A percentile compares a stretch with the other conserved stretches of the same genome.
These are phyloP conservation scores for Aspergillus sp. DNA, from an alignment of 2,329 filamentous ascomycete species.

Conservation along the genomic window DNA sequence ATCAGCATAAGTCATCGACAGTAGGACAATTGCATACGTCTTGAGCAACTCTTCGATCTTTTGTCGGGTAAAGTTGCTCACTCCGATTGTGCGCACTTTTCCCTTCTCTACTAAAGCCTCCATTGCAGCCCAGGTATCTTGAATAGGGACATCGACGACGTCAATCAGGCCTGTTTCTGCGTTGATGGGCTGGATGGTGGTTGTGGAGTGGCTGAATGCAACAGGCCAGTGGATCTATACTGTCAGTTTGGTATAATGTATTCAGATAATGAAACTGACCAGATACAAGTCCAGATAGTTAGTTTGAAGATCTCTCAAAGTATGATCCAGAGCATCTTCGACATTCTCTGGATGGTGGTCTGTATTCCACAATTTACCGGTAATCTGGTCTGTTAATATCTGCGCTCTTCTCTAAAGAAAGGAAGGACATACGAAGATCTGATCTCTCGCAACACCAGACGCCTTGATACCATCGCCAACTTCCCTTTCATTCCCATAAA, in stretches of 20 bases:
- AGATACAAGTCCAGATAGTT: slow-evolving; percentile 65
- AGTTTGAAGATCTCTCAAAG: slow-evolving; percentile 57
- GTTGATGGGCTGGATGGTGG: slow-evolving; percentile 12
- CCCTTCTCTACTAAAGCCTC: slow-evolving; percentile 52
- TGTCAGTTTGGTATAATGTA: neutral
- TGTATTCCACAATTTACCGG: slow-evolving; percentile 37
- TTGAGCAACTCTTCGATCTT: slow-evolving; percentile 37
- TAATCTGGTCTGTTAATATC: slow-evolving; percentile 10
- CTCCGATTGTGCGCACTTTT: slow-evolving; percentile 61
- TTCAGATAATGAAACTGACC: neutral
- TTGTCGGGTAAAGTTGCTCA: slow-evolving; percentile 60
- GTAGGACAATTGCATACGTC: slow-evolving; percentile 3
- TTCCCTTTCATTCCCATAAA: slow-evolving; percentile 41
- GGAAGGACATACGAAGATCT: slow-evolving; percentile 26
- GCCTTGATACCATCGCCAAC: slow-evolving; percentile 38
- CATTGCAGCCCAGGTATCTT: slow-evolving; percentile 59
- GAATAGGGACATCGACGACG: slow-evolving; percentile 13
- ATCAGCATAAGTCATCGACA: too few species aligned
- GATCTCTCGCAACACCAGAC: slow-evolving; percentile 26
- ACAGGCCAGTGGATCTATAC: slow-evolving; percentile 38
- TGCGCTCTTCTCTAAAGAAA: neutral
- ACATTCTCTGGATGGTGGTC: slow-evolving; percentile 27
- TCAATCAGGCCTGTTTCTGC: slow-evolving; percentile 14
- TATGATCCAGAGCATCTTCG: slow-evolving; percentile 46
- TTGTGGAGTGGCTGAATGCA: slow-evolving; percentile 12